A percentile compares a stretch with the other conserved stretches of the same genome.
phyloP scores from a whole-genome alignment of 495 filamentous ascomycete genomes.

The Neurospora cerealis region DNA sequence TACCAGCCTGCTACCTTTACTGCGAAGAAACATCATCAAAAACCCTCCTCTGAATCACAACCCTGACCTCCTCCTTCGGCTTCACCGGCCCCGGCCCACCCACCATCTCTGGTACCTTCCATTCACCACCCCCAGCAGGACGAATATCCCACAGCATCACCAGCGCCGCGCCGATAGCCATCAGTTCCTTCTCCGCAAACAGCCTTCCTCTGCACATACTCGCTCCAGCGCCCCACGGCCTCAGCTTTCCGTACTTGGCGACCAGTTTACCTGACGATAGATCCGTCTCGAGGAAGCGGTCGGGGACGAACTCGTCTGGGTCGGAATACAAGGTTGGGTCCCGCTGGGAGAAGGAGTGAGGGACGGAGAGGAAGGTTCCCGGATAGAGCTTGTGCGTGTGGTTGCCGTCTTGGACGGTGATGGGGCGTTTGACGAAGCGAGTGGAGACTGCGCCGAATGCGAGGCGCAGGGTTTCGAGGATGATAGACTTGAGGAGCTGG shows the following conservation, averaged over 20 bases:
- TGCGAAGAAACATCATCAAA: not conserved
- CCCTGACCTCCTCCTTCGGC: slow-evolving; percentile 4
- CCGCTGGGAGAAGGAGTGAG: slow-evolving; percentile 4
- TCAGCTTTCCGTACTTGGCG: slow-evolving; percentile 5
- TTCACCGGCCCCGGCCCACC: not conserved
- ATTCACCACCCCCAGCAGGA: not conserved
- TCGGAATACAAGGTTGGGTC: slow-evolving; percentile 7
- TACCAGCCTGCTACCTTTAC: too few relatives aligned
- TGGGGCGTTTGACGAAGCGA: slow-evolving; percentile 3
- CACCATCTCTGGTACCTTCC: not conserved
- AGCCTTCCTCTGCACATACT: slow-evolving; percentile 9
- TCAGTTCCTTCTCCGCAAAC: slow-evolving; percentile 16
- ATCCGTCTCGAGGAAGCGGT: slow-evolving; percentile 13
- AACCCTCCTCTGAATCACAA: not conserved
- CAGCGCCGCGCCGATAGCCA: slow-evolving; percentile 6
- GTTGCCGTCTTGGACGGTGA: not conserved
- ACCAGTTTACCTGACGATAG: not conserved
- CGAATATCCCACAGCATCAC: slow-evolving; percentile 12
- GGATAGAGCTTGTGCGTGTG: not conserved
- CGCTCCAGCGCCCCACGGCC: slow-evolving; percentile 8
- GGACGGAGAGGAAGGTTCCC: not conserved
- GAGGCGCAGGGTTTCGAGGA: slow-evolving; percentile 8
- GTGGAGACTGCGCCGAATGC: slow-evolving; percentile 6
- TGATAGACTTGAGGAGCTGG: slow-evolving; percentile 4
- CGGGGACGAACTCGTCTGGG: slow-evolving; percentile 9